Evolutionary conservation across 2,329 filamentous ascomycete species (phyloP).

Genomic region (Sarocladiaceae sp.): DNA sequence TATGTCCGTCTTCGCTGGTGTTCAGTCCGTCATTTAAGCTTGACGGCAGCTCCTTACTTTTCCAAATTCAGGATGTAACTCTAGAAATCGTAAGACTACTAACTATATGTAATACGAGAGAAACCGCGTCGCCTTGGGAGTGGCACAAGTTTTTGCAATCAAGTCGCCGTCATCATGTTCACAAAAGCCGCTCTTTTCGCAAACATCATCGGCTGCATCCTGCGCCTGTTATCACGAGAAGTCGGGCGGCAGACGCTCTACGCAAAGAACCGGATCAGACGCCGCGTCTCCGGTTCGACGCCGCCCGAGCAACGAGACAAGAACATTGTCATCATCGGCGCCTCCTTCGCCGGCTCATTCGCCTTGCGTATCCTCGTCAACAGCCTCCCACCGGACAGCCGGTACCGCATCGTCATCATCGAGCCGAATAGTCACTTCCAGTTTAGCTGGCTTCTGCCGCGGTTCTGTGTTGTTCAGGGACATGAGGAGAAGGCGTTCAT

Average conservation of each 20-base stretch:
- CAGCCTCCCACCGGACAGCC: slow-evolving; percentile 37
- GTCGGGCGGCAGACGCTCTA: slow-evolving; percentile 14
- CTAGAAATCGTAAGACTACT: too few species aligned
- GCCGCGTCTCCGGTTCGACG: slow-evolving; percentile 18
- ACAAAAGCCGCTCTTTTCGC: too few species aligned
- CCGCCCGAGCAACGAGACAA: slow-evolving; percentile 8
- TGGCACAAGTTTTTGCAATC: too few species aligned
- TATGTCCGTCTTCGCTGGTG: not conserved
- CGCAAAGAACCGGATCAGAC: slow-evolving; percentile 10
- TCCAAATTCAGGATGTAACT: too few species aligned
- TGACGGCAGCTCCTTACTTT: not conserved
- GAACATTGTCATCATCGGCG: slow-evolving; percentile 51
- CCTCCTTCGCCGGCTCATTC: slow-evolving; percentile 50
- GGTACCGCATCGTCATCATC: slow-evolving; percentile 46
- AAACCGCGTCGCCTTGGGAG: too few species aligned
- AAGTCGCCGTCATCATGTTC: too few species aligned
- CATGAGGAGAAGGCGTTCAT: slow-evolving; percentile 56
- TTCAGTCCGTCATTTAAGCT: not conserved
- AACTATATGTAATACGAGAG: too few species aligned
- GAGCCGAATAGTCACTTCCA: slow-evolving; percentile 57
- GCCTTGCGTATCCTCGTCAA: slow-evolving; percentile 41
- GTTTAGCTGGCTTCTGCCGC: slow-evolving; percentile 51
- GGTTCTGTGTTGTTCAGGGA: slow-evolving; percentile 47
- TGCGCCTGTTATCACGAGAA: too few species aligned
- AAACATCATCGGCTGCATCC: too few species aligned